Base-by-base conservation (phyloP, 2,329 filamentous ascomycete species). In the Penicillium sp. region DNA sequence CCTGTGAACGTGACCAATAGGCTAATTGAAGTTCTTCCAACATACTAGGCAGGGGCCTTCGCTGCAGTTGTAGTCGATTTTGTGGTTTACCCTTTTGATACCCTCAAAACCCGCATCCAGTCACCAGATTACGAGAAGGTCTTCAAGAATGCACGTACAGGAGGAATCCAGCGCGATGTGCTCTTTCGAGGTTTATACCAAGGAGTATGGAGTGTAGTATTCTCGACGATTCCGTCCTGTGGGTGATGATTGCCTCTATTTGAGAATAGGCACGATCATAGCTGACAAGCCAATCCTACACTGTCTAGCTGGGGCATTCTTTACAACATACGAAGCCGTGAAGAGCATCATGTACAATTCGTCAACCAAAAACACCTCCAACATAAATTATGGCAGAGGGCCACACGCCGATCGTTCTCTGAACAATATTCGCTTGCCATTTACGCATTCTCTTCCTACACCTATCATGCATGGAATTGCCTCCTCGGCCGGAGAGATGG, bases 171-270 rank as follows among this genome's bases (percentile, higher is more conserved):
- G 37, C 75, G 75, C 50, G 74, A 77, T 46, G 68, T 79, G 16
- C 75, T 85, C 47, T 83, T 89, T 56, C 78, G 82, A 11, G 90
- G 90, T 0, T 72, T 95, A 6, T 95, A 95, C 62, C 90, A 95
- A 68, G 90, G 90, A 16, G 78, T 95, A 16, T 89, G 89, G 48
- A 91, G 87, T 61, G 86, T 95, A 18, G 83, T 95, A 9, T 72
- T 95, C 27, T 87, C 89, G 10, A 95, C 90, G 0, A 75, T 95
- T n/a, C 90, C 91, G n/a, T 88, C 87, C 48, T 88, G 86, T 88
- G 68, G 53, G 59, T 43, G n/a, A 14, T 13, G 2, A 25, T 25
- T 4, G 1, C 33, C 14, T 4, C 19, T 11, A 3, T 7, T 13
- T 2, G 14, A 16, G 7, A 38, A 22, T 10, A 0, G 1, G 13